phyloP scores from a whole-genome alignment of 495 filamentous ascomycete species.

The Aspergillus indologenus region DNA sequence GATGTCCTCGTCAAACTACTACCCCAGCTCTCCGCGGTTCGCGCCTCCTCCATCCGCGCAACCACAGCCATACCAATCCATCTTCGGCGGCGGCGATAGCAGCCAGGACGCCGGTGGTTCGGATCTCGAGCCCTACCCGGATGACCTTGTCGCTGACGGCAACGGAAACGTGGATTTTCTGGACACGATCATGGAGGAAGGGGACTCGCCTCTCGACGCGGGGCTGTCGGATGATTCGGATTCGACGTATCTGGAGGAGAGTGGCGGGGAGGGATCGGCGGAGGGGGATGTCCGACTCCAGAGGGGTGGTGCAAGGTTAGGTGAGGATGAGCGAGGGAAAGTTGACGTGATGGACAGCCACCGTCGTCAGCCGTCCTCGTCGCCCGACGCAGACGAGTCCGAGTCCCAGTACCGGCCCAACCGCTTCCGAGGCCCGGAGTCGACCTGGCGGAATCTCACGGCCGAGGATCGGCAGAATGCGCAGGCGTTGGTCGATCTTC shows the following conservation, averaged over 20 bases:
- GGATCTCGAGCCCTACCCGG: conserved; percentile 13
- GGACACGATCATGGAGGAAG: conserved; percentile 26
- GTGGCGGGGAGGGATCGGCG: neutral
- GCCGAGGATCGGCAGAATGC: conserved; percentile 54
- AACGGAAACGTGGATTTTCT: conserved; percentile 13
- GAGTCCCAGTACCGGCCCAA: conserved; percentile 53
- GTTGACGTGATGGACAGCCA: too few species aligned
- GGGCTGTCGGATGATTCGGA: conserved; percentile 22
- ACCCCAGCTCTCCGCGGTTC: conserved; percentile 21
- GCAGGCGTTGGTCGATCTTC: conserved; percentile 53
- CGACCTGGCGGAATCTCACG: conserved; percentile 61
- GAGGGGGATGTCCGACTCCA: neutral
- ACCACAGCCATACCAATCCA: conserved; percentile 31
- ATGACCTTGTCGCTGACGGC: neutral
- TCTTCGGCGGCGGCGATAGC: conserved; percentile 36
- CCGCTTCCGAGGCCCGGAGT: conserved; percentile 48
- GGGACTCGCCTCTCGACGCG: conserved; percentile 7
- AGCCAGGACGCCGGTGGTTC: conserved; percentile 19
- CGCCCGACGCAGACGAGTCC: conserved; percentile 3
- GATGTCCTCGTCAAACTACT: conserved; percentile 31
- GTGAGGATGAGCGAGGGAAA: neutral
- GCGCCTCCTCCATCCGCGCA: conserved; percentile 36
- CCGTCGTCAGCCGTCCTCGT: conserved; percentile 15
- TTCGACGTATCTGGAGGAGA: conserved; percentile 21
- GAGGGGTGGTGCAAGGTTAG: too few species aligned